Base-by-base conservation (phyloP, 805 yeast species). In the Starmerella sp. region DNA sequence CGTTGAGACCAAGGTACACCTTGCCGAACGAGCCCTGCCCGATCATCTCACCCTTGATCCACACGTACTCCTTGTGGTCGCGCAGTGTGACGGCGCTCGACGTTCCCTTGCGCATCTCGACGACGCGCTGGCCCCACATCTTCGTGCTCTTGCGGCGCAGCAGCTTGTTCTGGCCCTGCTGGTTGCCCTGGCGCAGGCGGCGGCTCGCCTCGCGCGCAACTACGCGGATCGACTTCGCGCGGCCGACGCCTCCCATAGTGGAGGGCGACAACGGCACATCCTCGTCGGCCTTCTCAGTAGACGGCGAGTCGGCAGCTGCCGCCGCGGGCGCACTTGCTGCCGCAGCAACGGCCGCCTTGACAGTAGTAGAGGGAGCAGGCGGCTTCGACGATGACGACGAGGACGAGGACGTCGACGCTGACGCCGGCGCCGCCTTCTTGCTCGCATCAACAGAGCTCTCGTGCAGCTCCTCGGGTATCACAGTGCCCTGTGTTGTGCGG, bases 1-100 rank as follows among this genome's bases (percentile, higher is more conserved):
- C 90, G 68, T 93, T 93, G 65, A 93, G 75, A 1, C 96, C 97
- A 54, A 93, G 74, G 65, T 77, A 91, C 1, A 93, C 99, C 38
- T 86, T 83, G 9, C 98, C 99, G 73, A 90, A 93, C 0, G 97
- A 90, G 0, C 99, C 99, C 56, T 87, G 81, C 0, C 99, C 99
- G 55, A 93, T 88, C 59, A 93, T 74, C 65, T 90, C 97, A 75
- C 99, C 99, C 66, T 88, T 88, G 50, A 95, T 84, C 99, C 99
- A 93, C 0, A 95, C 95, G 72, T 89, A 91, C 69, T 90, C 95
- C 53, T 76, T 77, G 36, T 78, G 78, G 64, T 78, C 83, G 53
- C 80, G 76, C 52, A 86, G 69, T 60, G 81, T 81, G 62, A 83
- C 83, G 30, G 84, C 81, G 45, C 42, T 55, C n/a, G 57, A 52